phyloP scores from a whole-genome alignment of 495 filamentous ascomycete genomes.

The Neurospora sp. region DNA sequence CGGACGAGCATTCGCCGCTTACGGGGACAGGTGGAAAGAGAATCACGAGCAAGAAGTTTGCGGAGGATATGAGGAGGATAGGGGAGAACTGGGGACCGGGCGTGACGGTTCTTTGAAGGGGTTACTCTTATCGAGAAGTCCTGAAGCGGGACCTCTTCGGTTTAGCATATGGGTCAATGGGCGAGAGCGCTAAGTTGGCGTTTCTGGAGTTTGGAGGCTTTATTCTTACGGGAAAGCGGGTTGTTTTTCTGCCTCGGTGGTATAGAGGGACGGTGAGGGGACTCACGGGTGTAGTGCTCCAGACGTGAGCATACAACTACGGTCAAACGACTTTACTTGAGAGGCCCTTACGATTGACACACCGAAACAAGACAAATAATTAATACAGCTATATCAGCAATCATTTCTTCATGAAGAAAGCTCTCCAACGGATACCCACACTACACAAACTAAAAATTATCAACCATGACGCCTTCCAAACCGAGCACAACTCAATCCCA shows the following conservation, averaged over 20 bases:
- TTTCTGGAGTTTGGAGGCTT: not conserved
- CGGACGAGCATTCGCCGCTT: constrained; percentile 65
- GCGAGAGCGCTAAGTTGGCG: not conserved
- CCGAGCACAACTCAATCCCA: not conserved
- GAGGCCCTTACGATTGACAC: too few species aligned
- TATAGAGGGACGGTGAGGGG: not conserved
- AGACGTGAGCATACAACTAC: not conserved
- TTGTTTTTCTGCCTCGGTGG: not conserved
- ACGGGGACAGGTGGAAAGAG: constrained; percentile 43
- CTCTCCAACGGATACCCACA: not conserved
- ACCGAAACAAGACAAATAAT: not conserved
- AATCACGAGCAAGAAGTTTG: constrained; percentile 75
- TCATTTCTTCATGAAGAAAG: not conserved
- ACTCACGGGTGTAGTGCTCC: not conserved
- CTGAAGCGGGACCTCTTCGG: not conserved
- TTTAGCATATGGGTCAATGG: not conserved
- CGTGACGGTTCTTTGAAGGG: constrained; percentile 26
- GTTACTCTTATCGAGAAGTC: not conserved
- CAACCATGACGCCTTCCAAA: not conserved
- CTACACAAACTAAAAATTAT: not conserved
- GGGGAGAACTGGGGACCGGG: constrained; percentile 62
- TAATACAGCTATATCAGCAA: not conserved
- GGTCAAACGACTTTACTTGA: not conserved
- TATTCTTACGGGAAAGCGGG: not conserved
- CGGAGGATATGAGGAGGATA: constrained; percentile 72